Percentiles rank a stretch among this genome's conserved stretches.
These are phyloP conservation scores for Colletotrichum brevisporum DNA, from an alignment of 2,329 filamentous ascomycete genomes.

Conservation along the genomic window DNA sequence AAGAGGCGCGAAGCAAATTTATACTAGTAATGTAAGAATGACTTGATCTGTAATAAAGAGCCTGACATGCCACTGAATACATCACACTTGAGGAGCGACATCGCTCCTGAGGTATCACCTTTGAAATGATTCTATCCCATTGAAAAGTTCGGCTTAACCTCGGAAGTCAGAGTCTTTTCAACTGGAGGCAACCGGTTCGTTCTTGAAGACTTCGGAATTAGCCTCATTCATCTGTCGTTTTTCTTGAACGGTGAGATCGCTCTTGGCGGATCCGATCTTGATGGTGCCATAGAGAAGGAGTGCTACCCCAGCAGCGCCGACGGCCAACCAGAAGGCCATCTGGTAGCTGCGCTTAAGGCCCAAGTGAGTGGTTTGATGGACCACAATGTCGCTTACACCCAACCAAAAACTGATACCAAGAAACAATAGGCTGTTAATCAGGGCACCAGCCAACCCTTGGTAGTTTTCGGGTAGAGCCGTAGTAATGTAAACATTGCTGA, in stretches of 20 bases:
- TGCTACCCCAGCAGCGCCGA: conserved; percentile 66
- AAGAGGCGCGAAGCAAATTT: no score
- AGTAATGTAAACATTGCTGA: conserved; percentile 83
- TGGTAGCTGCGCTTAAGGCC: conserved; percentile 68
- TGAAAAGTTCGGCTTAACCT: no score
- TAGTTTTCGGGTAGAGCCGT: conserved; percentile 75
- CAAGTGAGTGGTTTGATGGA: conserved; percentile 58
- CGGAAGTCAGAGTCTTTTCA: no score
- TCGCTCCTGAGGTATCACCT: no score
- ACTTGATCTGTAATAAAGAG: no score
- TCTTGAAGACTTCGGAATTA: no score
- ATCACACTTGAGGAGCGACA: no score
- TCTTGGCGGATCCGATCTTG: conserved; percentile 31
- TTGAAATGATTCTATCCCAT: no score
- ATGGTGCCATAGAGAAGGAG: conserved; percentile 70
- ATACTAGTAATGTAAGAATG: no score
- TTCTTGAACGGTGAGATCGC: conserved; percentile 9
- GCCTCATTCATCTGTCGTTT: background rate
- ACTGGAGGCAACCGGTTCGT: no score
- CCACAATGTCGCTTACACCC: conserved; percentile 76
- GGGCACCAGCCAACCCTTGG: conserved; percentile 79
- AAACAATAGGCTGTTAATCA: conserved; percentile 79
- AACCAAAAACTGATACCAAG: conserved; percentile 80
- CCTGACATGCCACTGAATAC: no score
- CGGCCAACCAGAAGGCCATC: conserved; percentile 76